Evolutionary conservation across 768 basidiomycete genomes (phyloP).

Genomic region (Tricholoma saponaceum): DNA sequence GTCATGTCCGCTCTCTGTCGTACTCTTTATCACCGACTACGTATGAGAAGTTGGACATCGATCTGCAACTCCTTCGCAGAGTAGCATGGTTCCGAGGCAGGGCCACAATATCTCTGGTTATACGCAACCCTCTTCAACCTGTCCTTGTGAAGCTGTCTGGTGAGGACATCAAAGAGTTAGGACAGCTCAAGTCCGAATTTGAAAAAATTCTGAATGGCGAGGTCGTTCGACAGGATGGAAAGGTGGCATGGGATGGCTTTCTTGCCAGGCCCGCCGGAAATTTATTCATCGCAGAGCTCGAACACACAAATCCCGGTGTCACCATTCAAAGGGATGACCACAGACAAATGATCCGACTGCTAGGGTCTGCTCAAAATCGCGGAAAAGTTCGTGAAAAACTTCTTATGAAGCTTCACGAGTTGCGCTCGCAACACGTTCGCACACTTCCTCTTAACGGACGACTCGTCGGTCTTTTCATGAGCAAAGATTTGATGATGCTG

Average conservation of each 20-base stretch:
- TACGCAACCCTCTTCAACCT: slow-evolving; percentile 14
- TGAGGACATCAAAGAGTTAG: slow-evolving; percentile 45
- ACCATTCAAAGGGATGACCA: slow-evolving; percentile 35
- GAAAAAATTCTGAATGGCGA: slow-evolving; percentile 65
- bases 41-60: slow-evolving; percentile 37
- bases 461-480: slow-evolving; percentile 42
- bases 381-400: slow-evolving; percentile 39
- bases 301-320: slow-evolving; percentile 33
- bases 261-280: slow-evolving; percentile 42
- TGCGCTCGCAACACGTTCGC: slow-evolving; percentile 39
- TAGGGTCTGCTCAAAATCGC: slow-evolving; percentile 45
- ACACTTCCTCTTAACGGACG: slow-evolving; percentile 44
- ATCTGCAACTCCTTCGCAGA: slow-evolving; percentile 42
- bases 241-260: slow-evolving; percentile 63
- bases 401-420: slow-evolving; percentile 38
- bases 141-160: slow-evolving; percentile 46
- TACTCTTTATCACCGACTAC: slow-evolving; percentile 35
- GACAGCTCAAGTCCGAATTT: slow-evolving; percentile 53
- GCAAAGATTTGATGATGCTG: slow-evolving; percentile 40
- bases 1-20: slow-evolving; percentile 49
- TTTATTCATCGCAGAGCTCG: slow-evolving; percentile 41
- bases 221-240: slow-evolving; percentile 44
- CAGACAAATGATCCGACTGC: slow-evolving; percentile 47
- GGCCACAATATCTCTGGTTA: slow-evolving; percentile 20
- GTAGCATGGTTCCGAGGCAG: slow-evolving; percentile 28